A percentile compares a stretch with the other conserved stretches of the same genome.
phyloP scores from a whole-genome alignment of 495 filamentous ascomycete genomes.

The Geoglossum glabrum region DNA sequence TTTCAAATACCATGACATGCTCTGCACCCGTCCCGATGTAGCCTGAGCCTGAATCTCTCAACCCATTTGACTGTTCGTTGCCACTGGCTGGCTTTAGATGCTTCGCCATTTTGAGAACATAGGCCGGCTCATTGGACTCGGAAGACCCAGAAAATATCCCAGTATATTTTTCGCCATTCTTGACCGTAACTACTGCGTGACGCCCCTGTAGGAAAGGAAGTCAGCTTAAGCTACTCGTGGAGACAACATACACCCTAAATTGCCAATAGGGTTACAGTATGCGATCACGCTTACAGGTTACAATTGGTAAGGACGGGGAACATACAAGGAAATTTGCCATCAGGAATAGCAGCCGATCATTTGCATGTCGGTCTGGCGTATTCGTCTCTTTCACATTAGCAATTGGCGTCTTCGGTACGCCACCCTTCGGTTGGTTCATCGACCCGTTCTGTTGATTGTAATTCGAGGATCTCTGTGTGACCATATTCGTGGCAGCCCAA shows the following conservation, averaged over 20 bases:
- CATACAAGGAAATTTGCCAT: conserved; percentile 43
- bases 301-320: conserved; percentile 4
- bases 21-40: conserved; percentile 42
- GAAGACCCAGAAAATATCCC: conserved; percentile 46
- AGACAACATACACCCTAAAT: neutral
- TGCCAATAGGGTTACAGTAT: neutral
- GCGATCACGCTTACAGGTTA: neutral
- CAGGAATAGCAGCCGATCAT: conserved; percentile 44
- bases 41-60: conserved; percentile 25
- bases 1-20: conserved; percentile 58
- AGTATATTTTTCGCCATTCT: conserved; percentile 50
- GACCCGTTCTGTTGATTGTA: conserved; percentile 3
- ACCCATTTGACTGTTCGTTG: conserved; percentile 34
- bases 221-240: neutral
- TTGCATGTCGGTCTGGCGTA: conserved; percentile 39
- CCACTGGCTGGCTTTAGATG: conserved; percentile 31
- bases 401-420: conserved; percentile 15
- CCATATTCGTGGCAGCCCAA: conserved; percentile 44
- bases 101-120: conserved; percentile 69
- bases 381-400: conserved; percentile 24
- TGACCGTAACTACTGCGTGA: conserved; percentile 42
- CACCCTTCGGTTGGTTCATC: conserved; percentile 18
- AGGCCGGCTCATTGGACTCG: conserved; percentile 36
- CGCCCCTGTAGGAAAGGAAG: conserved; percentile 35
- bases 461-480: conserved; percentile 35